A percentile compares a stretch with the other conserved stretches of the same genome.
Conservation (phyloP, 148 eudicot genomes). For the Heliosperma pusillum region DNA sequence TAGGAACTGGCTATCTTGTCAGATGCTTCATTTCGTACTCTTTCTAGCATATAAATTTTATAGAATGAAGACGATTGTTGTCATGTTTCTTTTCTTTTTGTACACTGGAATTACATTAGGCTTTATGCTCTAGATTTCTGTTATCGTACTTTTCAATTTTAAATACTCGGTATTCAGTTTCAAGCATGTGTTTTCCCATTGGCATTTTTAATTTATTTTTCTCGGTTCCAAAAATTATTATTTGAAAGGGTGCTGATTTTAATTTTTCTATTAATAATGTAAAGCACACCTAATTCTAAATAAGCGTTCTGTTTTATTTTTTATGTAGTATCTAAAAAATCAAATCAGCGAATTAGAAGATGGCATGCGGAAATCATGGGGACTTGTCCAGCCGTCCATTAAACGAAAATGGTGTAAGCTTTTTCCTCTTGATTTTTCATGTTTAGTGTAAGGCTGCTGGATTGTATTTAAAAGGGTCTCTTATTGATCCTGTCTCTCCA, state of each 20-base stretch:
- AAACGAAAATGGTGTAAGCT: conserved; percentile 60
- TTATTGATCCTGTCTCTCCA: neutral
- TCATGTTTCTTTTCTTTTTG: neutral
- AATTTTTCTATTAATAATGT: neutral
- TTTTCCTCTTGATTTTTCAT: neutral
- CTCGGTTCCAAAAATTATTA: conserved; percentile 1
- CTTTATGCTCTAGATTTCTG: neutral
- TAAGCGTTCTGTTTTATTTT: neutral
- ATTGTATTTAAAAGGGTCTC: neutral
- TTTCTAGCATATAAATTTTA: neutral
- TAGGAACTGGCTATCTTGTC: neutral
- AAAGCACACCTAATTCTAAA: neutral
- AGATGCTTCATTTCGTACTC: neutral
- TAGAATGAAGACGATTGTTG: neutral
- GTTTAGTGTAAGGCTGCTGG: neutral
- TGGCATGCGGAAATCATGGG: conserved; percentile 83
- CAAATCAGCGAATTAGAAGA: conserved; percentile 61
- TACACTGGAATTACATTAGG: neutral
- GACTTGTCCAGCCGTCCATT: conserved; percentile 37
- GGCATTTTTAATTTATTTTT: neutral
- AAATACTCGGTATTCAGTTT: neutral
- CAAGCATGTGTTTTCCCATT: neutral
- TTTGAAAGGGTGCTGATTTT: neutral
- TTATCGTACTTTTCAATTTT: neutral
- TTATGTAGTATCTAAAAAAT: conserved; percentile 62